Conservation (phyloP, 2,329 filamentous ascomycete species). For the Daldinia sp. region DNA sequence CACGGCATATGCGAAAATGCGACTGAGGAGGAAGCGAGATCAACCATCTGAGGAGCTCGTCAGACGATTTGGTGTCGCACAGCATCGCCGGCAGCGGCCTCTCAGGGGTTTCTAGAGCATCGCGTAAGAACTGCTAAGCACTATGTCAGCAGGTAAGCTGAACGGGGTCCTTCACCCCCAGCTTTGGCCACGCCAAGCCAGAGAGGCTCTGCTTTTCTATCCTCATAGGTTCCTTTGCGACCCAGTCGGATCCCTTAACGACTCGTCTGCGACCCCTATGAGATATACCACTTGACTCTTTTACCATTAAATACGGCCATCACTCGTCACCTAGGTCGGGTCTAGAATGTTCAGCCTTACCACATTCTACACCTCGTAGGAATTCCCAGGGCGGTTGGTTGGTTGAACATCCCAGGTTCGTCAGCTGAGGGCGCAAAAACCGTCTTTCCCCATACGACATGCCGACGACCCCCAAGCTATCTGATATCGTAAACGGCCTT, state of each 20-base stretch:
- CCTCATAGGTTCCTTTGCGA: conserved; percentile 39
- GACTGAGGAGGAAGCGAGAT: conserved; percentile 36
- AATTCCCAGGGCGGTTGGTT: neutral
- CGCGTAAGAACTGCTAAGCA: conserved; percentile 37
- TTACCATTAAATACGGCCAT: conserved; percentile 15
- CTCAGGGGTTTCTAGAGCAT: conserved; percentile 31
- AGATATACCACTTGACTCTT: conserved; percentile 34
- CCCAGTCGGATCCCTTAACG: conserved; percentile 50
- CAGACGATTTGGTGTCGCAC: conserved; percentile 42
- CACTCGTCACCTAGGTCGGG: conserved; percentile 26
- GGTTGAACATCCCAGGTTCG: neutral
- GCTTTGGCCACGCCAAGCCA: conserved; percentile 36
- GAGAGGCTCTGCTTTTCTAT: conserved; percentile 41
- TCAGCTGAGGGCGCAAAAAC: conserved; percentile 1
- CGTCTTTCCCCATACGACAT: neutral
- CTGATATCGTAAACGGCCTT: conserved; percentile 4
- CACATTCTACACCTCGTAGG: conserved; percentile 31
- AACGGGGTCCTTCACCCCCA: conserved; percentile 24
- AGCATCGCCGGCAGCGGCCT: conserved; percentile 32
- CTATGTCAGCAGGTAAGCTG: conserved; percentile 37
- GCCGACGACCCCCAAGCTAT: neutral
- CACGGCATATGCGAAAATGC: conserved; percentile 44
- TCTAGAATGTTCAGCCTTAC: conserved; percentile 37
- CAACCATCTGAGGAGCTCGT: conserved; percentile 32
- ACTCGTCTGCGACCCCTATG: conserved; percentile 33